Base-by-base conservation (phyloP, 1,139 yeast genomes). In the Taiozyma sp. region DNA sequence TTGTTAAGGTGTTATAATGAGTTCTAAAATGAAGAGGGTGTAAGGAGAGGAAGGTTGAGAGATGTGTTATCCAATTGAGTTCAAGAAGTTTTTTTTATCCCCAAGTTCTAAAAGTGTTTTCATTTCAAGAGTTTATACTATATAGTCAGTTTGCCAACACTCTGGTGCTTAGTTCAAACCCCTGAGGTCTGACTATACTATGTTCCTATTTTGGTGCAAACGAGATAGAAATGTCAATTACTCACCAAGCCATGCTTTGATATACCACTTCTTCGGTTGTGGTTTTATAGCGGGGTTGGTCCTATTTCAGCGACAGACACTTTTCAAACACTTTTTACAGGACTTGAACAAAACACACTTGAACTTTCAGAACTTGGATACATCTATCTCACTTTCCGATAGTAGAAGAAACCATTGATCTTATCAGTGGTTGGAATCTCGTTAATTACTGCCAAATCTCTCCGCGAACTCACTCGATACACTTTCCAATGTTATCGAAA, bases 181-280 rank as follows among this genome's bases (percentile, higher is more conserved):
- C 32, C 28, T 19, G 46, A 22, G 47, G 10, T 45, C 51, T 59
- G 64, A 65, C 82, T 67, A 74, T 85, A 83, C 77, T 79, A 77
- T 83, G 88, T 80, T 85, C 95, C 96, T 86, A 88, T 89, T 89
- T 87, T 81, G 88, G 88, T 73, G 95, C 95, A 88, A 89, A 88
- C 97, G 73, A 89, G 93, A 89, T 75, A 58, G 66, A 79, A 54
- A 35, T 52, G 88, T 82, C 76, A 67, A 70, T 73, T 85, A 85
- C 91, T 85, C 91, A 85, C 88, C 91, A 69, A 75, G 73, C 67
- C 74, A 72, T 55, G 59, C 56, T 52, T 49, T 43, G 41, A 44
- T 43, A 24, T 46, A 48, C 55, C 53, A 39, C 51, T 50, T 53
- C 57, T 55, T 56, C 59, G 60, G 60, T 52, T 48, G 51, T 47